Base-by-base conservation (phyloP, 208 protist genomes). In the Leishmania martiniquensis region DNA sequence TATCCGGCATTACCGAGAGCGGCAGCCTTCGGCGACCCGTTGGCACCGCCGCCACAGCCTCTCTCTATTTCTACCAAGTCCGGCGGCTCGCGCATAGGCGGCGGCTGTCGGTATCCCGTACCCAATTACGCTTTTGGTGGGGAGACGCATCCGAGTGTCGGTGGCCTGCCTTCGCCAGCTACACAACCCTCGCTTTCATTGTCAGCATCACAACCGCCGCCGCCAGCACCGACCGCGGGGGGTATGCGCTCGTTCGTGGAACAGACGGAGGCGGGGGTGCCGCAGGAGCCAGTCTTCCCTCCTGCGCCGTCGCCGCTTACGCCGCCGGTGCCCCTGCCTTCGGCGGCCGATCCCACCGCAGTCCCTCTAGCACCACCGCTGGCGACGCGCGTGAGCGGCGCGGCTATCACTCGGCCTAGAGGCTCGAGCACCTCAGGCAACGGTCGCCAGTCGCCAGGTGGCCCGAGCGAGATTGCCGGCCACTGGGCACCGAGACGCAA, bases 371-470 rank as follows among this genome's bases (percentile, higher is more conserved):
- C n/a, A 17, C 25, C 55, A 34, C 25, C 75, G 45, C 49, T 79
- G 55, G 54, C 69, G 68, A 83, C 79, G 37, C 79, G 79, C 17
- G 45, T 83, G 37, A 76, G 74, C 52, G 67, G 79, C 1, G 67
- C 74, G 42, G 39, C 51, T 9, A 34, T 75, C 34, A 68, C 29
- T 45, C 44, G 49, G 39, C 42, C 73, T 15, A 69, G 25, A 12
- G 76, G 74, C 73, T 83, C 74, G 22, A 73, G 73, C n/a, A 37
- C 67, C 59, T 78, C 79, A 5, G 79, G 79, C 74, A 83, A 69
- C 47, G 74, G 74, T 25, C 72, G 72, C 13, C 72, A 66, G 57
- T 68, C 72, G 4, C 59, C 55, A 22, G 45, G 55, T 49, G 55
- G 49, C 44, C 34, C 25, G 32, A 44, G 44, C 17, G 59, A 68